Base-by-base conservation (phyloP, 805 yeast genomes). In the Candida sanyiensis region DNA sequence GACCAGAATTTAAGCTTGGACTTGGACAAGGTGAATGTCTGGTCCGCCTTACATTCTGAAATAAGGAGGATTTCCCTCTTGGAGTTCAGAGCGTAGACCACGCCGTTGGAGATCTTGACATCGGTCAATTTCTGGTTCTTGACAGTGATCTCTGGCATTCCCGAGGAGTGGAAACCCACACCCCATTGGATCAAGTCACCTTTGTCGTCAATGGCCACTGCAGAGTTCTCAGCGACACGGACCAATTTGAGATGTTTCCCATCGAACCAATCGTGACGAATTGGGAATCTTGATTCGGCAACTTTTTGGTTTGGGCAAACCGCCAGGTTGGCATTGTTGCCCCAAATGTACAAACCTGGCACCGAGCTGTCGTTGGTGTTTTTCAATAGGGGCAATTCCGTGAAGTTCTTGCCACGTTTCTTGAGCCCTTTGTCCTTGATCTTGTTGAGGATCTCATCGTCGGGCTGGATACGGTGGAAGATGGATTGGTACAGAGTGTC, bases 161-260 rank as follows among this genome's bases (percentile, higher is more conserved):
- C 45, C 13, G 64, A 57, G 12, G 48, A 42, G 30, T 59, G 52
- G 38, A 52, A 54, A 1, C 69, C 72, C 21, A 58, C 51, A n/a
- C 78, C 77, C 84, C 89, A 86, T 54, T 82, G 83, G 39, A 76
- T 77, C 23, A 87, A 67, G 51, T 82, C 73, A 15, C 97, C 97
- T 12, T 71, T 72, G 1, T 69, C 67, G 44, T 79, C 74, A 13
- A 86, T 73, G 0, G 87, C 87, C 5, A 47, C 56, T 1, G 63
- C 72, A 23, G 64, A 57, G 7, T 60, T 58, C 5, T 67, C 68
- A 18, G 69, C 64, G 2, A 86, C 53, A 16, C 67, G 63, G 5
- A 89, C 75, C 51, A 77, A 81, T 33, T 70, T 66, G 22, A 86
- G 58, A 12, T 65, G 50, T 61, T 70, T 69, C 28, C 72, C 72